Evolutionary conservation across 2,329 filamentous ascomycete genomes (phyloP), one percentile per base, ranked within the genome.

Genomic region (Calonectria montana): DNA sequence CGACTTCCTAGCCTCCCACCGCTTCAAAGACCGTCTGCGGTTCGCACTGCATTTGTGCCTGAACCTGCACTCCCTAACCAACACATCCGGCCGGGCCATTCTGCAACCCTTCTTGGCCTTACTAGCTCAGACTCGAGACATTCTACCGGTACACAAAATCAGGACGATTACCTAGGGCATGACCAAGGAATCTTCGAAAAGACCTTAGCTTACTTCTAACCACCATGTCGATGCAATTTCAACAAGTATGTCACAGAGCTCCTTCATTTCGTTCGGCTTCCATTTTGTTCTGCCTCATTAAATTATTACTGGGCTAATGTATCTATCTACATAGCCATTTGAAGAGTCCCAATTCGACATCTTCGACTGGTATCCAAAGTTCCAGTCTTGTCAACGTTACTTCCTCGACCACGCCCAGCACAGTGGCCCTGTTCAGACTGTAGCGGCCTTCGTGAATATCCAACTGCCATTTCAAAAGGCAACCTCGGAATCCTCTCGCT

Each of bases 351-450:
- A 88, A 59, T 92, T 96, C 83, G 94, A 96, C 83, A 94, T 98
- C 75, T 93, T 98, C 81, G 94, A 95, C 72, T 98, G 97, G 97
- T 94, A 97, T 82, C 94, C 94, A 12, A 93, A 94, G 71, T 97
- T 97, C 82, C 93, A 97, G 83, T 95, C 92, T 75, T 99, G 97
- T 84, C 92, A 96, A 76, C 91, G 91, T 69, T 98, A 96, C 86
- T 99, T 98, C 81, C 87, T 98, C 79, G 94, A 98, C 79, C 92
- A 96, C 80, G 95, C 95, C 8, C 96, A 98, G 82, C 92, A 97
- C 82, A 93, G 92, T 74, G 90, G 88, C 21, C 90, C 93, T 12
- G 94, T 98, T 16, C 96, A 98, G 84, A 94, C 95, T 10, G 90
- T 98, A 59, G 95, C 95, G 23, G 93, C 95, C 8, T 95, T 97